phyloP scores from a whole-genome alignment of 2,329 filamentous ascomycete genomes.

The Ophiocordyceps sinensis region DNA sequence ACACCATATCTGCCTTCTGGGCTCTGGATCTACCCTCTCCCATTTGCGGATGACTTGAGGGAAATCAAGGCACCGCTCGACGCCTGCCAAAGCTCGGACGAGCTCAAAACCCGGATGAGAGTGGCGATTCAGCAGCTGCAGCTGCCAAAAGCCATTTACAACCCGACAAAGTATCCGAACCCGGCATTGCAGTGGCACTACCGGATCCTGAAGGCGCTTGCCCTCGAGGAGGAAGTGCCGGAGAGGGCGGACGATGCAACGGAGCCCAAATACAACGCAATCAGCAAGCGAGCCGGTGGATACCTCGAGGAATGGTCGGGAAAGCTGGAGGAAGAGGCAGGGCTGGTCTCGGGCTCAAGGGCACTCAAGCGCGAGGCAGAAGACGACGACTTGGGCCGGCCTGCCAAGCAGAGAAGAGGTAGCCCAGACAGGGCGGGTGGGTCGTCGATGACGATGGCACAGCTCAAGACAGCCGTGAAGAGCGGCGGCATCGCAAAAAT shows the following conservation, averaged over 20 bases:
- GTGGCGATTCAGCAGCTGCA: conserved; percentile 73
- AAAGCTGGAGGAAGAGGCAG: conserved; percentile 44
- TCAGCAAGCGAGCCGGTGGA: conserved; percentile 72
- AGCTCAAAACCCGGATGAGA: conserved; percentile 69
- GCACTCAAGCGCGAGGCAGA: conserved; percentile 38
- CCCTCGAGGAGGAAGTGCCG: conserved; percentile 81
- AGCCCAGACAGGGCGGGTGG: conserved; percentile 18
- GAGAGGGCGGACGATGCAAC: conserved; percentile 64
- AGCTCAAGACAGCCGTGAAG: conserved; percentile 30
- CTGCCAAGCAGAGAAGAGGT: conserved; percentile 30
- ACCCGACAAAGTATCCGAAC: conserved; percentile 80
- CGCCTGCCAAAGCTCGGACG: conserved; percentile 44
- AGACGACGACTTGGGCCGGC: conserved; percentile 23
- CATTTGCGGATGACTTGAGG: conserved; percentile 79
- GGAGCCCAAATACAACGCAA: conserved; percentile 69
- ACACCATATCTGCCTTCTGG: conserved; percentile 66
- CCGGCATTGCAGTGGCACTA: conserved; percentile 95
- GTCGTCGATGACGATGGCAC: conserved; percentile 25
- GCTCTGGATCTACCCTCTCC: conserved; percentile 77
- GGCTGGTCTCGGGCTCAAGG: conserved; percentile 19
- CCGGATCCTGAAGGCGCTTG: conserved; percentile 78
- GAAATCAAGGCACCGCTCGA: conserved; percentile 49
- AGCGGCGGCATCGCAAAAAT: conserved; percentile 35
- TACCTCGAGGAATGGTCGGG: conserved; percentile 67
- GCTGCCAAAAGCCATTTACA: conserved; percentile 71